Base-by-base conservation (phyloP, 495 filamentous ascomycete genomes). In the Mytilinidion resinicola region DNA sequence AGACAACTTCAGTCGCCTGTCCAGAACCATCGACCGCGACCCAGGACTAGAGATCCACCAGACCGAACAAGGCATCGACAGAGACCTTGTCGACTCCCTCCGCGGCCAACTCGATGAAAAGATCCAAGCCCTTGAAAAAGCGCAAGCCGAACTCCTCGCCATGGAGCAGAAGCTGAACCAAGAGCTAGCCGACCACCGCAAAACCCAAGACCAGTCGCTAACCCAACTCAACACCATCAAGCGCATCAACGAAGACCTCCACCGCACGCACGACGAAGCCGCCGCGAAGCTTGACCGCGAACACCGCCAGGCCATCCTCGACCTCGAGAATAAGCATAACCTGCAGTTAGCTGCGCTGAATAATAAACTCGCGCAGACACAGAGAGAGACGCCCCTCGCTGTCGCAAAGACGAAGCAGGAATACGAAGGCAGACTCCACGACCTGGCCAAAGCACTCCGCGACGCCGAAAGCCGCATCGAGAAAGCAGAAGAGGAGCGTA, bases 11-110 rank as follows among this genome's bases (percentile, higher is more conserved):
- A 90, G 86, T 59, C 88, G 91, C 34, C 74, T 96, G 53, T 75
- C 86, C 17, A 82, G 90, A 53, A 88, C 92, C 17, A 89, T 98
- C 65, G 93, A 98, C 70, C 86, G 91, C 50, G 90, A 96, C 58
- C 93, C 93, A 5, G 89, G 83, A 9, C 74, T 91, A 39, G 93
- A 98, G 67, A 82, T 92, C 20, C 69, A 77, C 37, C 77, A 77
- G 49, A 78, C 53, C 61, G 74, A 62, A 10, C 64, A 64, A 1
- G 70, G 71, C 20, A 65, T 72, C 14, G 75, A 79, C 41, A 35
- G 70, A 38, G 70, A 73, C 51, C 33, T 70, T n/a, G 56, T 97
- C 21, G 93, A 99, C 67, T 84, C 85, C 1, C 75, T 99, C 15
- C 83, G 88, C 53, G 78, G 80, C 5, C 85, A 96, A 68, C 68